Percentiles rank a stretch among this genome's conserved stretches.
Evolutionary conservation across 2,329 filamentous ascomycete genomes (phyloP).

Genomic region (Lachnellula hyalina): DNA sequence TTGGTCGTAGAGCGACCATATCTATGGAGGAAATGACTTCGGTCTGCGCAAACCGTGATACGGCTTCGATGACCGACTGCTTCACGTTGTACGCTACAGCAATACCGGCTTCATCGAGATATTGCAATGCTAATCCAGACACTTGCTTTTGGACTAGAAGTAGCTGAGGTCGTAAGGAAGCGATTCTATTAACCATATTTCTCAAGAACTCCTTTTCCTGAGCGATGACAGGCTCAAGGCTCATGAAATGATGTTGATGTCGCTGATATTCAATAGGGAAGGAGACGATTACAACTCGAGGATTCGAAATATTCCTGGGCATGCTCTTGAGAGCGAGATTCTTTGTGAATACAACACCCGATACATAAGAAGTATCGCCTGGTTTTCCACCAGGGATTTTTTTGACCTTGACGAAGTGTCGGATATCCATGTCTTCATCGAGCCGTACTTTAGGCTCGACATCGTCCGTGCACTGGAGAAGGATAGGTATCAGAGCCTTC

Average conservation of each 20-base stretch:
- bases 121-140: conserved; percentile 82
- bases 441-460: conserved; percentile 87
- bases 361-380: conserved; percentile 91
- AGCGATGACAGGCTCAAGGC: conserved; percentile 89
- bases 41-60: conserved; percentile 86
- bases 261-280: conserved; percentile 96
- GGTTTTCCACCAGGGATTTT: conserved; percentile 89
- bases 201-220: conserved; percentile 92
- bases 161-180: conserved; percentile 76
- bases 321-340: conserved; percentile 96
- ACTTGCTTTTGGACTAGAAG: conserved; percentile 91
- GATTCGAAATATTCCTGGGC: conserved; percentile 77
- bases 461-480: conserved; percentile 87
- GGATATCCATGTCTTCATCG: conserved; percentile 93
- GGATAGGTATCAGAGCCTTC: conserved; percentile 80
- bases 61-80: conserved; percentile 88
- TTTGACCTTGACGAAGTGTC: conserved; percentile 96
- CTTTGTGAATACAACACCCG: conserved; percentile 94
- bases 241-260: conserved; percentile 95
- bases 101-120: conserved; percentile 82
- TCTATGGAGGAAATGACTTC: conserved; percentile 93
- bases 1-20: conserved; percentile 72
- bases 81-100: conserved; percentile 97
- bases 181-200: conserved; percentile 87
- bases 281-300: conserved; percentile 85